A percentile compares a stretch with the other conserved stretches of the same genome.
Evolutionary conservation across 805 yeast species (phyloP).

Genomic region (Martiniozyma abietophila): DNA sequence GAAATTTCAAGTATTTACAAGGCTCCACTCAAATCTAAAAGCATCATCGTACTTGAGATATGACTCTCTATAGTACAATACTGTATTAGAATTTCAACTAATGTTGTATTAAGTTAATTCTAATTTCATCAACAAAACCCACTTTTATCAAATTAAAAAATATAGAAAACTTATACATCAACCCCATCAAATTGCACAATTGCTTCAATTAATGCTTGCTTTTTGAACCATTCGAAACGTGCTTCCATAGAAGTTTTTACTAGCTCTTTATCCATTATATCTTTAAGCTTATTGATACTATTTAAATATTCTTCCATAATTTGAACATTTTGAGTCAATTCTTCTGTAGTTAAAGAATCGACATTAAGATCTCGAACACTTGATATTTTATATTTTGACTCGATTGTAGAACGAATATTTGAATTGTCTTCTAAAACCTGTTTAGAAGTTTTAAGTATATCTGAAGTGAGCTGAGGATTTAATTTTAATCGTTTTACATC

Average conservation of each 20-base stretch:
- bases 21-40: too few relatives aligned
- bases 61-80: too few relatives aligned
- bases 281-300: constrained; percentile 14
- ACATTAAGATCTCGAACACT: constrained; percentile 9
- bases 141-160: background rate
- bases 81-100: too few relatives aligned
- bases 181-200: background rate
- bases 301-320: constrained; percentile 17
- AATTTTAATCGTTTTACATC: constrained; percentile 12
- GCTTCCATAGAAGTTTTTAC: constrained; percentile 11
- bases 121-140: too few relatives aligned
- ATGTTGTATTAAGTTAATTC: too few relatives aligned
- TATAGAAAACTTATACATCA: background rate
- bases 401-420: constrained; percentile 1
- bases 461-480: constrained; percentile 10
- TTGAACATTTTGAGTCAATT: constrained; percentile 12
- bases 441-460: constrained; percentile 9
- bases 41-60: too few relatives aligned
- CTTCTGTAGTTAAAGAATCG: constrained; percentile 12
- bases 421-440: constrained; percentile 8
- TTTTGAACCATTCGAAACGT: constrained; percentile 22
- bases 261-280: constrained; percentile 18
- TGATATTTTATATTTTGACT: constrained; percentile 4
- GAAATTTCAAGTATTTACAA: too few relatives aligned
- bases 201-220: constrained; percentile 19